A percentile compares a stretch with the other conserved stretches of the same genome.
Evolutionary conservation across 257 asterid genomes (phyloP).

Genomic region (Henckelia pumila): DNA sequence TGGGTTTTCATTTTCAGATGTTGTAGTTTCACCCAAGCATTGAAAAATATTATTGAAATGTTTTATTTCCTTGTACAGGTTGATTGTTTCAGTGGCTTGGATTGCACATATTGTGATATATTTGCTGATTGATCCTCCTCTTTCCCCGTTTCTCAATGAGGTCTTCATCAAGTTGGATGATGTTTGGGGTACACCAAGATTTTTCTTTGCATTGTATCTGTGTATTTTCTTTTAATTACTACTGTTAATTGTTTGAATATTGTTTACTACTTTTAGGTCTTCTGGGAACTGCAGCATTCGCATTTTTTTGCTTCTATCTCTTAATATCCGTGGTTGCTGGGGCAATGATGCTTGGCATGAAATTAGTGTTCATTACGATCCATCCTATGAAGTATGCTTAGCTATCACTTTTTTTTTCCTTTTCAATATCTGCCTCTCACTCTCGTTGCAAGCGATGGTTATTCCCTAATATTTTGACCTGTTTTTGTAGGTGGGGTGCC

Average conservation of each 20-base stretch:
- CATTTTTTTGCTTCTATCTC: slow-evolving; percentile 97
- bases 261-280: slow-evolving; percentile 59
- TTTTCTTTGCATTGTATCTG: slow-evolving; percentile 16
- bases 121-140: slow-evolving; percentile 86
- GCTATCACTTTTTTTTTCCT: background rate
- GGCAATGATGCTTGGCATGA: slow-evolving; percentile 94
- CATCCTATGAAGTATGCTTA: slow-evolving; percentile 95
- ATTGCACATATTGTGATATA: slow-evolving; percentile 87
- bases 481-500: slow-evolving; percentile 78
- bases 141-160: slow-evolving; percentile 88
- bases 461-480: slow-evolving; percentile 21
- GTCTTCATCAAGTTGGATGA: slow-evolving; percentile 83
- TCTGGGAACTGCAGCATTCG: slow-evolving; percentile 94
- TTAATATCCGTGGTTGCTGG: slow-evolving; percentile 94
- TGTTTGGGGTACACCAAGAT: slow-evolving; percentile 67
- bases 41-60: slow-evolving; percentile 12
- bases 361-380: slow-evolving; percentile 81
- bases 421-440: slow-evolving; percentile 21
- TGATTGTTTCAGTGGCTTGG: slow-evolving; percentile 95
- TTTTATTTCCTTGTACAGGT: slow-evolving; percentile 48
- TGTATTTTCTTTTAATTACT: slow-evolving; percentile 6
- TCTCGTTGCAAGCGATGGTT: slow-evolving; percentile 9
- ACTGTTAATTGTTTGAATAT: slow-evolving; percentile 19
- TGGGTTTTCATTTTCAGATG: background rate
- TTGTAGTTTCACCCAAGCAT: slow-evolving; percentile 10